These are phyloP conservation scores for Calycina marina DNA, from an alignment of 2,329 filamentous ascomycete species.

Conservation along the genomic window DNA sequence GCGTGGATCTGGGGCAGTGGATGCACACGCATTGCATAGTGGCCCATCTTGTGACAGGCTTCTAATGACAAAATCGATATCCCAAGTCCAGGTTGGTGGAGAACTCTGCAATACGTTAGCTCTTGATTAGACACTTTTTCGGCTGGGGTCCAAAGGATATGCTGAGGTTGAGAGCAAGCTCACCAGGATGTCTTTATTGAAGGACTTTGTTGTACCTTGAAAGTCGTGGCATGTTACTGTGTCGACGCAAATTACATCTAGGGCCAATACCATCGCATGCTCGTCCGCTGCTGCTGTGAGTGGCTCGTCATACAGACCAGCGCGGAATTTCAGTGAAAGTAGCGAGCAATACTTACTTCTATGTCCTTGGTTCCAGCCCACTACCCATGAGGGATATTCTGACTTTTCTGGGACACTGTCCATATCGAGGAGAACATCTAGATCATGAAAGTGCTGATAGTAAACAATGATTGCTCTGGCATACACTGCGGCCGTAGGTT, in stretches of 20 bases:
- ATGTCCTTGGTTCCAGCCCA: background rate
- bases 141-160: no score
- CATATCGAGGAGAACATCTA: background rate
- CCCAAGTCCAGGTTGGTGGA: no score
- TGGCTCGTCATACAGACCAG: background rate
- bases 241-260: background rate
- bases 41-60: no score
- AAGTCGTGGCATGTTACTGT: background rate
- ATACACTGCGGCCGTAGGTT: background rate
- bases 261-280: background rate
- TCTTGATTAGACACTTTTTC: no score
- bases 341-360: background rate
- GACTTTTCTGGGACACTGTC: background rate
- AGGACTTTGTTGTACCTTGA: background rate
- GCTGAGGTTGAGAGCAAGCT: no score
- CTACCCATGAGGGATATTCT: background rate
- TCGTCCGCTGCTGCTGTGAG: background rate
- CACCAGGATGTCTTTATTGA: background rate
- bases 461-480: background rate
- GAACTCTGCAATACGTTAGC: no score
- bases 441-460: background rate
- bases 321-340: background rate
- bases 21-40: no score
- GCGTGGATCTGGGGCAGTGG: no score
- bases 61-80: no score